Evolutionary conservation across 805 yeast species (phyloP).

Genomic region (Starmerella geochares): DNA sequence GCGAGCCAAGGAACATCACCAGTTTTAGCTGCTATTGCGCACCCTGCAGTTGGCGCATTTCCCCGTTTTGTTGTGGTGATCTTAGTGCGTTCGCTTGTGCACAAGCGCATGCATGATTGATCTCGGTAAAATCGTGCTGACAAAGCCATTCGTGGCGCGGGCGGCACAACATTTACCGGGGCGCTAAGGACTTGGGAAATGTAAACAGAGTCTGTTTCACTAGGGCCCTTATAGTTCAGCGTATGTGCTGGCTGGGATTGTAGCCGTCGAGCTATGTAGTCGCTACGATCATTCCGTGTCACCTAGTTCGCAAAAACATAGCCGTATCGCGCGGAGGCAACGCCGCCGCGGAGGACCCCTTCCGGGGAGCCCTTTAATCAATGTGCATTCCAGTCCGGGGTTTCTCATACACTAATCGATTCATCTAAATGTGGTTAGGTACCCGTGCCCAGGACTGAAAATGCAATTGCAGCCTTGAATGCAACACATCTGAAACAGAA

Average conservation of each 20-base stretch:
- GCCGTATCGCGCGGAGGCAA: no score
- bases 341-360: neutral
- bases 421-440: neutral
- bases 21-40: neutral
- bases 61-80: neutral
- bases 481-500: neutral
- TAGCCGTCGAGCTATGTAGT: no score
- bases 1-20: no score
- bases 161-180: neutral
- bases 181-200: no score
- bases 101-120: neutral
- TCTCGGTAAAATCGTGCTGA: conserved; percentile 1
- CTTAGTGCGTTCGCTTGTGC: neutral
- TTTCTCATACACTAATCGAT: neutral
- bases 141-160: neutral
- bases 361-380: neutral
- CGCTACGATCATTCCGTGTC: no score
- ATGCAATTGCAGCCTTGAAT: neutral
- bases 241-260: no score
- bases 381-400: neutral
- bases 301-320: no score
- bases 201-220: no score
- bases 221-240: no score
- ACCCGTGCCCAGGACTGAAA: neutral
- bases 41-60: no score